Base-by-base conservation (phyloP, 345 rosid genomes). In the Raphanus raphanistrum region DNA sequence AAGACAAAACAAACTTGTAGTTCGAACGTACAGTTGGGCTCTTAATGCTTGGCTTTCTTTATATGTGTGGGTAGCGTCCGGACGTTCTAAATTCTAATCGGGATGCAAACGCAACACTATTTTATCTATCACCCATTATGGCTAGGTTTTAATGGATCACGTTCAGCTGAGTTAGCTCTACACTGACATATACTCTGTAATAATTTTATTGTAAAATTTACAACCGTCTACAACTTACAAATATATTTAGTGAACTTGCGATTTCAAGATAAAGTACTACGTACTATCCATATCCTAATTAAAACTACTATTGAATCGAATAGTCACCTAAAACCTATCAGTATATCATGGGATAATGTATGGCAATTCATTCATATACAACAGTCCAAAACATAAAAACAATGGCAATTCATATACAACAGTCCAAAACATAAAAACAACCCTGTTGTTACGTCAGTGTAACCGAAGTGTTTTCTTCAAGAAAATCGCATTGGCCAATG, bases 1-100 rank as follows among this genome's bases (percentile, higher is more conserved):
- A 70, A 70, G 79, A 80, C 82, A 80, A 68, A 79, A 79, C 79
- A 52, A 69, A 78, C 69, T 78, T 59, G 45, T 72, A 32, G 68
- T 65, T 71, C 31, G 15, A 26, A 65, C 67, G 43, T 66, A 78
- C 72, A 66, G 68, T 72, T 72, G 81, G 25, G 72, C 41, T 78
- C 68, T 71, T 58, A 77, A 66, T 78, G 68, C 62, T 31, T 38
- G 54, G 6, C 25, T 66, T 61, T 60, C 13, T 58, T 11, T 60
- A 3, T 17, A 7, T 58, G 31, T 43, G 67, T 41, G 66, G 55
- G 28, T 63, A 70, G 27, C 59, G 63, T 62, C 32, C 69, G 21
- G 29, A 28, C 29, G 62, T 68, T 68, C 12, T 43, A 1, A 4
- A 52, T 68, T 68, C 12, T 43, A 1, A 4, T 8, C 9, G 25